phyloP scores from a whole-genome alignment of 306 rosid species.

The Sicyos edulis region DNA sequence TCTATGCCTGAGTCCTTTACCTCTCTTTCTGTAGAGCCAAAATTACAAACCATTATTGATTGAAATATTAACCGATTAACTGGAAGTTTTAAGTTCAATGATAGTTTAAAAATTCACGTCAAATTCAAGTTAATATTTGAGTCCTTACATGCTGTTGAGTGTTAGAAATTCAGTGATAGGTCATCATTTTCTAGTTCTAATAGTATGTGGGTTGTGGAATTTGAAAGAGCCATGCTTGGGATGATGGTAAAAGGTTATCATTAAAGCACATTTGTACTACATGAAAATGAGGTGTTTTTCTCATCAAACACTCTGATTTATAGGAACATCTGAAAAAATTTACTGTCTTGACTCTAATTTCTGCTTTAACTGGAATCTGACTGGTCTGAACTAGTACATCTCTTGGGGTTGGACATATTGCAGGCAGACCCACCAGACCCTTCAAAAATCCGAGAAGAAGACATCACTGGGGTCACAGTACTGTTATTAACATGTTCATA shows the following conservation, averaged over 20 bases:
- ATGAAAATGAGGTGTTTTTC: not conserved
- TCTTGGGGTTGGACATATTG: constrained; percentile 12
- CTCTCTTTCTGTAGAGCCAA: not conserved
- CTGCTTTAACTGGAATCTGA: not conserved
- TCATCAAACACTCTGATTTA: not conserved
- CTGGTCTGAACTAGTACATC: not conserved
- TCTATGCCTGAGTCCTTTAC: not conserved
- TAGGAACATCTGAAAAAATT: not conserved
- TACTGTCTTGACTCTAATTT: not conserved
- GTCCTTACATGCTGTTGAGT: not conserved
- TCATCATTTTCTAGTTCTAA: not conserved
- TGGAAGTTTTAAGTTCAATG: not conserved
- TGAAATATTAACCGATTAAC: not conserved
- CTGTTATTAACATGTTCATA: constrained; percentile 78
- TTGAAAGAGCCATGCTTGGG: not conserved
- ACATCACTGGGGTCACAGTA: constrained; percentile 80
- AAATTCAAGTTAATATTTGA: not conserved
- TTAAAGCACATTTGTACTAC: not conserved
- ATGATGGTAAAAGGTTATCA: not conserved
- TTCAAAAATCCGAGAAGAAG: constrained; percentile 87
- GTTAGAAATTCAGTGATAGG: not conserved
- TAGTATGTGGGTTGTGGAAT: too few species aligned
- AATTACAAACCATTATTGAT: not conserved
- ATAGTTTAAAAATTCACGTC: not conserved
- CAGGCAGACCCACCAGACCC: constrained; percentile 96